phyloP scores from a whole-genome alignment of 2,329 filamentous ascomycete species.

The Coleophoma eucalyptorum region DNA sequence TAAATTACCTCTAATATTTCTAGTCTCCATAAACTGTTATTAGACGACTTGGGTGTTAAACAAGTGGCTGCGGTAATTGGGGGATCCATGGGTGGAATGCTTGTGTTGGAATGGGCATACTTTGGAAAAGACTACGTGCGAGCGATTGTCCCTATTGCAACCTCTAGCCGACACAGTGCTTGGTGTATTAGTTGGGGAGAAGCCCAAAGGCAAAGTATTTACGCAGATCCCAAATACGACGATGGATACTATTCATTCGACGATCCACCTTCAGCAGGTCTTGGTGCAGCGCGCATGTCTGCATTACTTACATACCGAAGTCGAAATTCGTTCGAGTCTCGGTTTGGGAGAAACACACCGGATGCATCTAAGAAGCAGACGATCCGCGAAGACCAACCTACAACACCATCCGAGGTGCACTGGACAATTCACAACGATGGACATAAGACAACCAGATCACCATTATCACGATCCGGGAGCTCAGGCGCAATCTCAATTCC shows the following conservation, averaged over 20 bases:
- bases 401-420: conserved; percentile 58
- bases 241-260: conserved; percentile 91
- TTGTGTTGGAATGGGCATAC: conserved; percentile 89
- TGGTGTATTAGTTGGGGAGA: conserved; percentile 93
- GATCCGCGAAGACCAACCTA: conserved; percentile 65
- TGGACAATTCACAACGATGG: conserved; percentile 83
- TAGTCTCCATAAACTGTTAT: conserved; percentile 73
- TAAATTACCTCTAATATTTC: no score
- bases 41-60: conserved; percentile 76
- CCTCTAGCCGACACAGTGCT: conserved; percentile 78
- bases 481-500: conserved; percentile 14
- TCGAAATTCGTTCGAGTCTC: conserved; percentile 92
- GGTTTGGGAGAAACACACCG: conserved; percentile 90
- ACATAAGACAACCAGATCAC: conserved; percentile 57
- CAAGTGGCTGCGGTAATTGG: conserved; percentile 78
- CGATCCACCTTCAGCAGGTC: conserved; percentile 80
- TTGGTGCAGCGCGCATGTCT: conserved; percentile 95
- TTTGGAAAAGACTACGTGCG: conserved; percentile 83
- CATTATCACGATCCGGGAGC: conserved; percentile 40
- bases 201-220: conserved; percentile 88
- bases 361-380: conserved; percentile 80
- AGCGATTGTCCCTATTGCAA: conserved; percentile 78
- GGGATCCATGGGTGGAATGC: conserved; percentile 85
- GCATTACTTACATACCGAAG: conserved; percentile 94
- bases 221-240: conserved; percentile 96